Evolutionary conservation across 2,329 filamentous ascomycete genomes (phyloP), one percentile per base, ranked within the genome.

Genomic region (Diaporthe sp.): DNA sequence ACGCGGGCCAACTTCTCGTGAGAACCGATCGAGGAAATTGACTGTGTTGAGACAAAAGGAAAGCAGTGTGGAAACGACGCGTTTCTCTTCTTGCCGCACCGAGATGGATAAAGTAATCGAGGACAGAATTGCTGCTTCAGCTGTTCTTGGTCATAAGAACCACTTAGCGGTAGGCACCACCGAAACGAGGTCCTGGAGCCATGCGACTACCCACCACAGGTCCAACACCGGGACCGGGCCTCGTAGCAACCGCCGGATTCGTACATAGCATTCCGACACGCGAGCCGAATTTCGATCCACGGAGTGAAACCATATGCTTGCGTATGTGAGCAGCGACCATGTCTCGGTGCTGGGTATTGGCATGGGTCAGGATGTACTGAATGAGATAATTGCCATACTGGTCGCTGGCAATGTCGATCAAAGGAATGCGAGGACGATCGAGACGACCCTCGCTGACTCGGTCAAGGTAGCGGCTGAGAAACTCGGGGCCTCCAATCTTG

Each of bases 321-420:
- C 95, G 94, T 81, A 99, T 98, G 82, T 99, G 97, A 74, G 92
- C 93, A 65, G 96, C 95, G 78, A 99, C 97, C 78, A 98, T 88
- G 83, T 99, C 97, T 75, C 95, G 94, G 83, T 98, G 97, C 83
- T 97, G 95, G 73, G 94, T 88, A 75, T 93, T 92, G 77, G 95
- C 94, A 83, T 98, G 94, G 80, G 95, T 96, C 82, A 99, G 89
- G 82, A 99, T 97, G 91, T 97, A 98, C 85, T 99, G 97, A 78
- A 99, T 94, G 78, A 99, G 90, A 82, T 99, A 99, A 86, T 99
- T 99, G 80, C 97, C 97, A 82, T 98, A 99, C 84, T 99, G 97
- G 83, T 99, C 97, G 81, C 97, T 97, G 78, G 97, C 95, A 86
- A 98, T 98, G 83, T 99, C 96, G 83, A 99, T 98, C 80, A 99